A percentile compares a stretch with the other conserved stretches of the same genome.
phyloP scores from a whole-genome alignment of 2,329 filamentous ascomycete species.

The Colletotrichum viniferum region DNA sequence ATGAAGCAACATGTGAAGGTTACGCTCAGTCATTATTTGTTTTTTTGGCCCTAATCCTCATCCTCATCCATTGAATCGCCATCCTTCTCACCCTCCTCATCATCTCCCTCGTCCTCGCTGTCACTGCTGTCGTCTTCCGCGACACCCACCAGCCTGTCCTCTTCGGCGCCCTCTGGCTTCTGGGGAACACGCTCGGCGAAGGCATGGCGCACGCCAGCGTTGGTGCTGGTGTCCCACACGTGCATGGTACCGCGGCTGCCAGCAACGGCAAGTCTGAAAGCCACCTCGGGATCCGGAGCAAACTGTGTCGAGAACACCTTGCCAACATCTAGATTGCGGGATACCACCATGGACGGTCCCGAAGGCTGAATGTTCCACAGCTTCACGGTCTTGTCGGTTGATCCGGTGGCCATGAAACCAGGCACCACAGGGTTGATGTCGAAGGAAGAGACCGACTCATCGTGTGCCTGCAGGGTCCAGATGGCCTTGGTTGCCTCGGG shows the following conservation, averaged over 20 bases:
- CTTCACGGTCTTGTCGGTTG: constrained; percentile 94
- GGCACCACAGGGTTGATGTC: constrained; percentile 90
- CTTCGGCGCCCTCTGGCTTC: constrained; percentile 62
- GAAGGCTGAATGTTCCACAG: constrained; percentile 87
- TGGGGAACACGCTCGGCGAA: constrained; percentile 72
- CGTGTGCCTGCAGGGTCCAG: constrained; percentile 96
- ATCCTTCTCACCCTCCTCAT: constrained; percentile 43
- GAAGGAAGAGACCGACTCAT: constrained; percentile 89
- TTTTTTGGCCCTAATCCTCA: constrained; percentile 29
- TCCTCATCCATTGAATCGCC: constrained; percentile 64
- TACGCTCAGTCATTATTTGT: neutral
- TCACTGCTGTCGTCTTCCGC: constrained; percentile 71
- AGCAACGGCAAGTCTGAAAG: constrained; percentile 90
- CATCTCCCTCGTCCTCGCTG: constrained; percentile 57
- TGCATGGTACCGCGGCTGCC: constrained; percentile 93
- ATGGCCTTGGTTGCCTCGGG: constrained; percentile 81
- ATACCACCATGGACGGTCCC: constrained; percentile 88
- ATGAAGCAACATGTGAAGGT: neutral
- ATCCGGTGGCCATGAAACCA: constrained; percentile 91
- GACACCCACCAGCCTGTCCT: constrained; percentile 80
- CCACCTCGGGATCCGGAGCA: constrained; percentile 87
- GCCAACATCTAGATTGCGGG: constrained; percentile 89
- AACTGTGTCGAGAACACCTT: constrained; percentile 93
- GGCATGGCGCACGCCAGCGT: constrained; percentile 80
- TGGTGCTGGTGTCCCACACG: constrained; percentile 97